phyloP scores from a whole-genome alignment of 2,329 filamentous ascomycete genomes.

The Apiospora arundinis region DNA sequence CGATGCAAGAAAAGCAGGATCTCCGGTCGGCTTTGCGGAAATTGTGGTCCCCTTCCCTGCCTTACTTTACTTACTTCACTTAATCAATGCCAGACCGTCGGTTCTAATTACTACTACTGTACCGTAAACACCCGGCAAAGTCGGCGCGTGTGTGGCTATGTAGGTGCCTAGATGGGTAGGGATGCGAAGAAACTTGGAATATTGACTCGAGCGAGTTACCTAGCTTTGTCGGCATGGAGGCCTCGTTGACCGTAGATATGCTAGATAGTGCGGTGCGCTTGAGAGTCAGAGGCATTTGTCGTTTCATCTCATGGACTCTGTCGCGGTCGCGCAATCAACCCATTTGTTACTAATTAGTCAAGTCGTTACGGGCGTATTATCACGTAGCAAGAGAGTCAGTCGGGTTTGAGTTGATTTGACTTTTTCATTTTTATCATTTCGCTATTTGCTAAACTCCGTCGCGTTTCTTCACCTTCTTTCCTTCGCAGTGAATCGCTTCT shows the following conservation, averaged over 20 bases:
- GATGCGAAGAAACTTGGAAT: neutral
- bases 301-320: too few species aligned
- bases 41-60: neutral
- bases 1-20: slow-evolving; percentile 9
- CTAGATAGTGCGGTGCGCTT: neutral
- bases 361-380: neutral
- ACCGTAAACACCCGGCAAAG: neutral
- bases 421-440: neutral
- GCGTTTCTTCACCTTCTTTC: neutral
- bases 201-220: neutral
- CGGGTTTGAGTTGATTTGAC: too few species aligned
- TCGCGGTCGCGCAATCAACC: too few species aligned
- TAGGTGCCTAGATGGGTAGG: neutral
- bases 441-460: neutral
- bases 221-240: neutral
- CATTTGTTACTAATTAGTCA: neutral
- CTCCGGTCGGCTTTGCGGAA: neutral
- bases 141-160: neutral
- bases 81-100: neutral
- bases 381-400: neutral
- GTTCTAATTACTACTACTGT: neutral
- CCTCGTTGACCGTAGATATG: neutral
- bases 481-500: neutral
- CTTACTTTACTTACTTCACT: neutral
- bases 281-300: neutral